Base-by-base conservation (phyloP, 768 basidiomycete species). In the Mycena kentingensis region DNA sequence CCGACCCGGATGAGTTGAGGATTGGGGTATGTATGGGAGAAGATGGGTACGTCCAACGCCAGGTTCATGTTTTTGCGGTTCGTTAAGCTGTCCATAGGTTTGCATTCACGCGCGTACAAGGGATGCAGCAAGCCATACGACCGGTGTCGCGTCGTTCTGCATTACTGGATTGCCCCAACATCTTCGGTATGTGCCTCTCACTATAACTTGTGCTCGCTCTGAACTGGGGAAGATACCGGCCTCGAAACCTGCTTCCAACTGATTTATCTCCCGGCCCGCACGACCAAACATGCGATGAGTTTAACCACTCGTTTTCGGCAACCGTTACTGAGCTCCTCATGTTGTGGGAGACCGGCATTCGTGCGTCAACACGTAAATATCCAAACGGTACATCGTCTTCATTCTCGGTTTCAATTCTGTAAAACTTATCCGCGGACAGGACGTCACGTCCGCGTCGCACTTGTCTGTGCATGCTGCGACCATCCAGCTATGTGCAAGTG, bases 401-500 rank as follows among this genome's bases (percentile, higher is more conserved):
- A n/a, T 31, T 4, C n/a, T 32, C n/a, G n/a, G n/a, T n/a, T n/a
- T n/a, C n/a, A n/a, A n/a, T n/a, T n/a, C n/a, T n/a, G n/a, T n/a
- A n/a, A n/a, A n/a, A n/a, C n/a, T n/a, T n/a, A n/a, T n/a, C n/a
- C n/a, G n/a, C n/a, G n/a, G n/a, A n/a, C n/a, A n/a, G n/a, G n/a
- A n/a, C n/a, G n/a, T n/a, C n/a, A n/a, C n/a, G n/a, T n/a, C n/a
- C n/a, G n/a, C n/a, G n/a, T n/a, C n/a, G n/a, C n/a, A n/a, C n/a
- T n/a, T 1, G 57, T 69, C 2, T 62, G 60, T 0, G 54, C 71
- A 2, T 45, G 65, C 8, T 71, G 71, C 42, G 64, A 70, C 49
- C 65, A 71, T 35, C 71, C 70, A 1, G 70, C 70, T 6, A 63
- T 64, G 1, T 63, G 65, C 41, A 70, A 70, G 52, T 26, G 67